Percentiles rank a stretch among this genome's conserved stretches.
Evolutionary conservation across 306 rosid species (phyloP).

Genomic region (Biancaea sappan): DNA sequence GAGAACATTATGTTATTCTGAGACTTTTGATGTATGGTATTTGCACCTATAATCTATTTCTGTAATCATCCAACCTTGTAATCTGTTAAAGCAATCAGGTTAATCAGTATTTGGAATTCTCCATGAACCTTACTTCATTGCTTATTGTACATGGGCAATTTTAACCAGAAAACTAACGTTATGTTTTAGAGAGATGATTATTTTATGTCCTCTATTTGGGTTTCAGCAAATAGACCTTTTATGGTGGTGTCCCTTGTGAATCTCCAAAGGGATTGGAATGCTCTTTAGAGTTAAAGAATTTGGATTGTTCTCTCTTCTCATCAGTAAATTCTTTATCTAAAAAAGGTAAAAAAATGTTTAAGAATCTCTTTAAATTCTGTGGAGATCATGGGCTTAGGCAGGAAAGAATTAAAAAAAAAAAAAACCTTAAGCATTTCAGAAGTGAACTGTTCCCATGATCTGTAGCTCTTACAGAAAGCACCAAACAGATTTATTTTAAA

Average conservation of each 20-base stretch:
- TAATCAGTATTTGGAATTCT: constrained; percentile 25
- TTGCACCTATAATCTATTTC: constrained; percentile 19
- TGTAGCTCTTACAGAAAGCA: constrained; percentile 22
- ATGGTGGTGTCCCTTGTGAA: no score
- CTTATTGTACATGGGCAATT: constrained; percentile 8
- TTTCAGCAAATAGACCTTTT: no score
- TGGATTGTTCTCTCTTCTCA: no score
- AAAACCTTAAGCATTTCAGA: constrained; percentile 12
- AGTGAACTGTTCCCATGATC: constrained; percentile 19
- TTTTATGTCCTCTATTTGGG: no score
- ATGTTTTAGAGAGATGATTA: no score
- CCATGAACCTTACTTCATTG: neutral
- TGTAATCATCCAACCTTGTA: constrained; percentile 28
- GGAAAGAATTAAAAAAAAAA: constrained; percentile 10
- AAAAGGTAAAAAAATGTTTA: no score
- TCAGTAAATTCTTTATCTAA: no score
- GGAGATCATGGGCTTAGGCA: constrained; percentile 11
- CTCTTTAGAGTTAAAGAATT: no score
- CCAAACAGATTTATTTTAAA: neutral
- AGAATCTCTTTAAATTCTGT: constrained; percentile 8
- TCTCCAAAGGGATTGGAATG: no score
- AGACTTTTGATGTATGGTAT: neutral
- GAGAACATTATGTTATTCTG: constrained; percentile 18
- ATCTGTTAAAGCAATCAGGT: constrained; percentile 12
- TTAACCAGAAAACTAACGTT: constrained; percentile 6